Conservation (phyloP, 1,284 basidiomycete species). For the Exsudoporus floridanus region DNA sequence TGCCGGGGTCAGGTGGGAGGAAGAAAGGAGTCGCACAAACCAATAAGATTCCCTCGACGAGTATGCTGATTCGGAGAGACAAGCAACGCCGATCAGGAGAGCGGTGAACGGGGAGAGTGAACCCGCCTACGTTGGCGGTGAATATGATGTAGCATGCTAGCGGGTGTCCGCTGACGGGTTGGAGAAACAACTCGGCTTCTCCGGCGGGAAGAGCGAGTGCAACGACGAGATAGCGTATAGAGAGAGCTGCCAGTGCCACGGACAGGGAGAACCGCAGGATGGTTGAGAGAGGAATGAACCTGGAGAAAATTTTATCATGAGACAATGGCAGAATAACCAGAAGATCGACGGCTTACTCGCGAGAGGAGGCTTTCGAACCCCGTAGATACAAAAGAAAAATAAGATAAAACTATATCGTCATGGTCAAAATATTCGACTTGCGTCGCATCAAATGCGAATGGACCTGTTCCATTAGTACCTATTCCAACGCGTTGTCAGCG, state of each 20-base stretch:
- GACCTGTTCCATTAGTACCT: conserved; percentile 30
- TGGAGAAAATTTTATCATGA: background rate
- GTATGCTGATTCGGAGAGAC: conserved; percentile 4
- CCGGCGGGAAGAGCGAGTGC: conserved; percentile 4
- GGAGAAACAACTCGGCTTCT: conserved; percentile 9
- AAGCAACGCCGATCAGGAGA: background rate
- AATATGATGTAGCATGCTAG: conserved; percentile 25
- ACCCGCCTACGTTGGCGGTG: conserved; percentile 14
- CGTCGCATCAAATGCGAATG: background rate
- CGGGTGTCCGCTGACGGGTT: background rate
- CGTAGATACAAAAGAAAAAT: conserved; percentile 25
- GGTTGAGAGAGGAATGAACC: conserved; percentile 16
- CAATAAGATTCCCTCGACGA: conserved; percentile 19
- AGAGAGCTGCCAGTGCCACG: conserved; percentile 13
- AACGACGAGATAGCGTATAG: conserved; percentile 4
- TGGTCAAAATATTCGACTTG: background rate
- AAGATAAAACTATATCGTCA: conserved; percentile 15
- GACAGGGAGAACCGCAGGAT: conserved; percentile 19
- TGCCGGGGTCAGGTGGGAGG: background rate
- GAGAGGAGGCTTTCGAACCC: conserved; percentile 7
- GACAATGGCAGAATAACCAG: background rate
- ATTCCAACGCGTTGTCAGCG: background rate
- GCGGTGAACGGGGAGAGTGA: background rate
- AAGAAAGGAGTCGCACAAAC: conserved; percentile 7
- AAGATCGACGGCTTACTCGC: conserved; percentile 1